Evolutionary conservation across 306 rosid species (phyloP), one percentile per base, ranked within the genome.

Genomic region (Benincasa hispida): DNA sequence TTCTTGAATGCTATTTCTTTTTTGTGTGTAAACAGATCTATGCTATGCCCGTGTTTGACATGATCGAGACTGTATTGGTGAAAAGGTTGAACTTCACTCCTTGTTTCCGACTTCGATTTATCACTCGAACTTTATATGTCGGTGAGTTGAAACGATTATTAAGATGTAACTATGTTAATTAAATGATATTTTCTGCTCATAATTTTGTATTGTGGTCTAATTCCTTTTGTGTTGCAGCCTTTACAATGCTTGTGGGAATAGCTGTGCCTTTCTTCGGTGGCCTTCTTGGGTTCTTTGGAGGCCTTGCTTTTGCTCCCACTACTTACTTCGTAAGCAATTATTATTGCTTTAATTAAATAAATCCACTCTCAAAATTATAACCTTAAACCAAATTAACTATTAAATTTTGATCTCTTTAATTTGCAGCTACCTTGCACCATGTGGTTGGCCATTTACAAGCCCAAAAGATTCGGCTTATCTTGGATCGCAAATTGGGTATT

Each of bases 271-370:
- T 93, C 88, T 93, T 93, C 7, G 88, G 97, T 45, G 82, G 92
- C 19, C 91, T 93, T 76, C 95, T 93, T 21, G 98, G 98, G 82
- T 88, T 93, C 83, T 83, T 93, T 4, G 98, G 94, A 67, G 98
- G 98, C 55, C 87, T 93, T 72, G 98, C 91, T 76, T 89, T 93
- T 76, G 93, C 97, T 76, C 98, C 98, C 58, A 87, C 97, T 35
- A 84, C 98, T 35, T 93, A 89, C 82, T 93, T 76, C 7, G 97
- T 93, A 85, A 91, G 47, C 3, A 41, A 41, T 41, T 41, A 41
- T 8, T 2, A 10, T 41, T 41, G 10, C 47, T 41, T 41, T 2
- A 41, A n/a, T n/a, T n/a, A n/a, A n/a, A 41, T 10, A 41, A 41
- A 41, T 41, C 47, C 47, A 41, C 47, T 2, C 13, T 9, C 47